Base-by-base conservation (phyloP, 192 early-diverging fungal species). In the Mortierella alpina region DNA sequence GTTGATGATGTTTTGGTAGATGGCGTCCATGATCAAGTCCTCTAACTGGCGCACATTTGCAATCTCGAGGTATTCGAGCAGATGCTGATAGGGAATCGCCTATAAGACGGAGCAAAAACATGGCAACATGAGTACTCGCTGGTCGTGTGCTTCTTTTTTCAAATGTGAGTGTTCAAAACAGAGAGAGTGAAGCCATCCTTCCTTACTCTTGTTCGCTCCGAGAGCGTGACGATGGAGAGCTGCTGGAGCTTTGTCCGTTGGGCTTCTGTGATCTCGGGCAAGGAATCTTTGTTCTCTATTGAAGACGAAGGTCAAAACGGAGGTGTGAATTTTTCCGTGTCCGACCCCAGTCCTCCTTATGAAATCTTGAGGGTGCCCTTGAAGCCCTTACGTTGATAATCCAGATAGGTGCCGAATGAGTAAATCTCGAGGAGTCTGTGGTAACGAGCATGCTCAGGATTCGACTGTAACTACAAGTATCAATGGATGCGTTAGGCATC, bases 11-110 rank as follows among this genome's bases (percentile, higher is more conserved):
- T 89, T 90, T 64, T 93, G 91, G 63, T 96, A 95, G 44, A 96
- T 91, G 39, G 93, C 90, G 58, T 94, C 93, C 67, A 96, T 96
- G 71, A 96, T 93, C 60, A 96, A 80, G 78, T 96, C 95, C 68
- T 96, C 95, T 45, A 96, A 83, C 54, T 95, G 91, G 46, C 95
- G 88, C 10, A 95, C 89, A 66, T 91, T 94, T n/a, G 87, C 57
- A 65, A 96, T 90, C 60, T 93, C 87, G 13, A 96, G 85, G 41
- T 88, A 85, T n/a, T 83, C 40, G 49, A 91, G 83, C 55, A 96
- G 84, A 13, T 72, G 59, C 15, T 87, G 78, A 63, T 96, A 96
- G 10, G 86, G 82, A 50, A 96, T 86, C 6, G 89, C 91, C 94
- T 95, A 77, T 42, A 31, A 31, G 31, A 31, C 17, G 20, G 10